Base-by-base conservation (phyloP, 164 flowering plant species). In the Chimonanthus salicifolius region DNA sequence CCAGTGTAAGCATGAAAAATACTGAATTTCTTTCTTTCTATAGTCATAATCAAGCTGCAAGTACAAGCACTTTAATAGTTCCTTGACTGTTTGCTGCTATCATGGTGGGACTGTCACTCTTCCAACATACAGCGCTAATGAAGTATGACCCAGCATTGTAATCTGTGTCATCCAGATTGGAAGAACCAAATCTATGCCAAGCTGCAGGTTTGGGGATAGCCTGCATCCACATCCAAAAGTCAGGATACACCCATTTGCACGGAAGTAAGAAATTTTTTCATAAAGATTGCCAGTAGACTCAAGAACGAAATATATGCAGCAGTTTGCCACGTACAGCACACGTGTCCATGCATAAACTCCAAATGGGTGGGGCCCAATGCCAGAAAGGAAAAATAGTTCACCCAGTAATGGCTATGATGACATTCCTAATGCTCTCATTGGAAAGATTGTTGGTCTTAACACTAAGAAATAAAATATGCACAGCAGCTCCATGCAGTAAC, bases 71-170 rank as follows among this genome's bases (percentile, higher is more conserved):
- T 78, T 92, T 94, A n/a, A 94, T 92, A 3, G 93, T 94, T 73
- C 99, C 99, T 78, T 88, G 95, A 78, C 98, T 96, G 76, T 92
- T 96, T 5, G 99, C 99, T 15, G 97, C 82, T 76, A 94, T 75
- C 83, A 96, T 84, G 2, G 97, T 94, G 11, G 98, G 89, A 77
- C 91, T 88, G 75, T 92, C 96, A 58, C 94, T 91, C 84, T 96
- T 96, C 97, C 99, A 96, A 82, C 98, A 90, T 2, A 96, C 99
- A 11, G 97, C 94, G 73, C 98, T 94, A 58, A 91, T 91, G 82
- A 96, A 96, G 78, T 89, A 87, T 13, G 97, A 88, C 47, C 86
- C 92, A 6, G 84, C 87, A 75, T 89, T 97, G 20, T 88, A 89
- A 47, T 88, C 95, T 2, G 84, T 71, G 58, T 92, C 98, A 46